These are phyloP conservation scores for Magnolia kwangsiensis DNA, from an alignment of 164 flowering plant species.

Conservation along the genomic window DNA sequence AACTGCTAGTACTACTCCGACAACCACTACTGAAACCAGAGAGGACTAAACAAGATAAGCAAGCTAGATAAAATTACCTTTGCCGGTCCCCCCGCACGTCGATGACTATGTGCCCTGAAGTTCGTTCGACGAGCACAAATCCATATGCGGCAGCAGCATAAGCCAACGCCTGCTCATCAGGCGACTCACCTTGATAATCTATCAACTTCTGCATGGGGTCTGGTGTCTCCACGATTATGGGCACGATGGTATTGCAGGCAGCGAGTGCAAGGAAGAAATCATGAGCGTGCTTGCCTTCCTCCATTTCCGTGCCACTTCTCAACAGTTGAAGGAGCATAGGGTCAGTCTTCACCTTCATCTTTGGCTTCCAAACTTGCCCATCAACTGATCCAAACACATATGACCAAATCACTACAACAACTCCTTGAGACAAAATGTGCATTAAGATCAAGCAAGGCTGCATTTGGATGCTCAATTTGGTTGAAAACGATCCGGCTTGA, in stretches of 20 bases:
- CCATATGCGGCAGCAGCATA: conserved; percentile 99
- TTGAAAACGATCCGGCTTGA: no score
- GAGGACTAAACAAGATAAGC: neutral
- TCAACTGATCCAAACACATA: conserved; percentile 38
- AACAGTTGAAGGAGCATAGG: conserved; percentile 46
- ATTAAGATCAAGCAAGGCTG: neutral
- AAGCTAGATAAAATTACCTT: conserved; percentile 18
- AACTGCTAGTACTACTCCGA: no score
- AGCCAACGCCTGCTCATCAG: conserved; percentile 96
- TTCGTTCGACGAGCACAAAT: conserved; percentile 81
- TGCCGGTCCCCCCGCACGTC: conserved; percentile 38
- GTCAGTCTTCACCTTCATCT: conserved; percentile 72
- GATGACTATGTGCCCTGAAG: conserved; percentile 88
- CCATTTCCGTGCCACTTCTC: conserved; percentile 37
- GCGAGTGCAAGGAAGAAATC: conserved; percentile 93
- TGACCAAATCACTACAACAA: neutral
- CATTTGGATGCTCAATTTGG: no score
- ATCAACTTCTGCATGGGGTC: conserved; percentile 56
- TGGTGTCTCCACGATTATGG: conserved; percentile 52
- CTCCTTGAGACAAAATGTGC: neutral
- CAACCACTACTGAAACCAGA: neutral
- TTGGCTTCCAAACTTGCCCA: conserved; percentile 66
- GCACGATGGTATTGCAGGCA: conserved; percentile 97
- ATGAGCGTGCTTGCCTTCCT: conserved; percentile 44
- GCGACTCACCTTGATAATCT: conserved; percentile 98